phyloP scores from a whole-genome alignment of 768 basidiomycete species.

The Lactarius indigo region DNA sequence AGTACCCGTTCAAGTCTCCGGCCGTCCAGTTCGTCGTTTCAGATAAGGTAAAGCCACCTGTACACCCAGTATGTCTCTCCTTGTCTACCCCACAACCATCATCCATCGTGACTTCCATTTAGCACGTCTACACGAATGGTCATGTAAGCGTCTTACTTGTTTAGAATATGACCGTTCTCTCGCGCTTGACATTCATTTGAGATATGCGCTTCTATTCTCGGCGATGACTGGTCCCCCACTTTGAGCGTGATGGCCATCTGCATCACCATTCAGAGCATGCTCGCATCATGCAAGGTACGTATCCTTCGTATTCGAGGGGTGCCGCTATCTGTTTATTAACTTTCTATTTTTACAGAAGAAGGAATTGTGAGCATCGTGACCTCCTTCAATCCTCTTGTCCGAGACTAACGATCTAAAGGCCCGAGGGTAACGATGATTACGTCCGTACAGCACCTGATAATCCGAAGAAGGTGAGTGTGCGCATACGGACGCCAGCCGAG shows the following conservation, averaged over 20 bases:
- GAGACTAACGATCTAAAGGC: slow-evolving; percentile 41
- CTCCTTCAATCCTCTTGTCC: slow-evolving; percentile 1
- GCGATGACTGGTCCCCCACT: slow-evolving; percentile 89
- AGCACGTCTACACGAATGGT: slow-evolving; percentile 88
- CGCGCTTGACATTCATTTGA: slow-evolving; percentile 30
- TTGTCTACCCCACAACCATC: background rate
- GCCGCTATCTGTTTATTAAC: background rate
- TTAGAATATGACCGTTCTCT: slow-evolving; percentile 14
- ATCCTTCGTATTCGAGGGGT: slow-evolving; percentile 1
- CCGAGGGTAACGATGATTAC: slow-evolving; percentile 81
- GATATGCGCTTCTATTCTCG: slow-evolving; percentile 90
- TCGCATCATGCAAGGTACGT: slow-evolving; percentile 83
- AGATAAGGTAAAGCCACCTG: slow-evolving; percentile 59
- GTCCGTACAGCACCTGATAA: slow-evolving; percentile 74
- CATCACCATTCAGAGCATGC: slow-evolving; percentile 87
- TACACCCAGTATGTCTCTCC: slow-evolving; percentile 64
- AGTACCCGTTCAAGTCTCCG: slow-evolving; percentile 85
- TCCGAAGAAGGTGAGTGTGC: slow-evolving; percentile 70
- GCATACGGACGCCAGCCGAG: background rate
- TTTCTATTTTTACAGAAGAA: slow-evolving; percentile 39
- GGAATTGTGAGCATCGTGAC: slow-evolving; percentile 52
- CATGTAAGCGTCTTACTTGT: slow-evolving; percentile 48
- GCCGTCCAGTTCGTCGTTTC: slow-evolving; percentile 82
- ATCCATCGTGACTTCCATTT: slow-evolving; percentile 21
- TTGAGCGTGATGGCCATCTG: slow-evolving; percentile 78